phyloP scores from a whole-genome alignment of 371 early-diverging fungal genomes.

The Haplosporangium sp. region DNA sequence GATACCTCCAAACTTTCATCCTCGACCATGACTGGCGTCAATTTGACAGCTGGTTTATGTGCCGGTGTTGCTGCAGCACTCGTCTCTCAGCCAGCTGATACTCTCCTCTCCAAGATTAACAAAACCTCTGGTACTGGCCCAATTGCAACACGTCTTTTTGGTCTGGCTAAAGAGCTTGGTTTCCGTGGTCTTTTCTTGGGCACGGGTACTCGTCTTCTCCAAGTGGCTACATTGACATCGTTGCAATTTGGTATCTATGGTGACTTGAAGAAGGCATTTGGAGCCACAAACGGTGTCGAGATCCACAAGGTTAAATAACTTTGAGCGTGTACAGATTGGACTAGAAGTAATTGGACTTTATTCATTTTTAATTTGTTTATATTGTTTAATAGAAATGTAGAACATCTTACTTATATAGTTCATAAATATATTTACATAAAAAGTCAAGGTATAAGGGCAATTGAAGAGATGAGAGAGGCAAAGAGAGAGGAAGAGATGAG shows the following conservation, averaged over 20 bases:
- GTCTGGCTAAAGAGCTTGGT: slow-evolving; percentile 68
- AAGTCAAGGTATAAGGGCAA: not conserved
- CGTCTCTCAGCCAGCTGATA: slow-evolving; percentile 97
- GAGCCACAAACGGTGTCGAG: slow-evolving; percentile 73
- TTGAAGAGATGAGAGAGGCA: too few species aligned
- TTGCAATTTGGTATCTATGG: slow-evolving; percentile 70
- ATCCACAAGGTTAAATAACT: slow-evolving; percentile 55
- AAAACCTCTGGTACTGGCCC: slow-evolving; percentile 61
- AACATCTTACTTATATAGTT: slow-evolving; percentile 32
- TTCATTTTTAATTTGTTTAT: not conserved
- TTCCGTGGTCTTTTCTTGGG: slow-evolving; percentile 75
- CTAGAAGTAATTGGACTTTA: not conserved
- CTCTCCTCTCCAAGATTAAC: slow-evolving; percentile 91
- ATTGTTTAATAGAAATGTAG: not conserved
- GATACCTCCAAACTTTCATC: slow-evolving; percentile 69
- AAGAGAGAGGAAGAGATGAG: not conserved
- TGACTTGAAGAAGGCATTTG: slow-evolving; percentile 75
- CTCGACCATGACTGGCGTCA: slow-evolving; percentile 73
- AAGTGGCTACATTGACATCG: slow-evolving; percentile 78
- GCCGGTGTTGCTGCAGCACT: slow-evolving; percentile 95
- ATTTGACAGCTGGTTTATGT: slow-evolving; percentile 89
- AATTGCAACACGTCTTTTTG: slow-evolving; percentile 55
- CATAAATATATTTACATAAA: not conserved
- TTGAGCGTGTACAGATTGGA: not conserved
- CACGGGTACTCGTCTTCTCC: slow-evolving; percentile 78